Evolutionary conservation across 352 stramenopile genomes (phyloP).

Genomic region (Thraustotheca clavata): DNA sequence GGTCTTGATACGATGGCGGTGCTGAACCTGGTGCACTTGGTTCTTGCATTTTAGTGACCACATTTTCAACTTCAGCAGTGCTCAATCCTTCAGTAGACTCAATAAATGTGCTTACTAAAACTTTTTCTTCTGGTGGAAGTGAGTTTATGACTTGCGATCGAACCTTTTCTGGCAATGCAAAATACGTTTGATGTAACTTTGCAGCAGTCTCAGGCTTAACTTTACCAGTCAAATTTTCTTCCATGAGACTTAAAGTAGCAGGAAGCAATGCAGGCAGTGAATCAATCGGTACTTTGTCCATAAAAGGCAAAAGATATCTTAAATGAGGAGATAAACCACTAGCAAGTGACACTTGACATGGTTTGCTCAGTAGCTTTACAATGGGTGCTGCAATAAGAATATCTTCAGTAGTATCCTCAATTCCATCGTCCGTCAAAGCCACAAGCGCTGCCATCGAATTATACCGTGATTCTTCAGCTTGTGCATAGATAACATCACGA

Average conservation of each 20-base stretch:
- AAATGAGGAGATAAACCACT: not conserved
- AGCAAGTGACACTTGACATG: not conserved
- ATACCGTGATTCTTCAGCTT: not conserved
- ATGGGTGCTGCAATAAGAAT: not conserved
- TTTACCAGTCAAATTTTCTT: not conserved
- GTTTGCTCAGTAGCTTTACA: conserved; percentile 2
- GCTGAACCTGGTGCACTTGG: not conserved
- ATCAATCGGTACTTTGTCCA: conserved; percentile 9
- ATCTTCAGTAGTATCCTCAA: not conserved
- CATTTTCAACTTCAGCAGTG: not conserved
- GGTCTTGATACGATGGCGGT: not conserved
- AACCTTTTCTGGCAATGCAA: conserved; percentile 11
- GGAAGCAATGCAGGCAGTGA: conserved; percentile 1
- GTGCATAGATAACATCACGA: not conserved
- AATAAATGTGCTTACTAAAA: conserved; percentile 1
- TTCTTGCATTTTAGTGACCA: not conserved
- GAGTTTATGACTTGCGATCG: not conserved
- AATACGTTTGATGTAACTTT: conserved; percentile 1
- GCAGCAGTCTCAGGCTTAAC: conserved; percentile 13
- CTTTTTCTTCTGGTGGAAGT: conserved; percentile 11
- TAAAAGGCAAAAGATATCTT: conserved; percentile 1
- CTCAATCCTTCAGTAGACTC: conserved; percentile 18
- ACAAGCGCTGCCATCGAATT: not conserved
- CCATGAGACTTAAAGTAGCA: not conserved
- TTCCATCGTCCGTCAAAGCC: not conserved